These are phyloP conservation scores for Pseudonitzschia pungens DNA, from an alignment of 108 stramenopile species.

Conservation along the genomic window DNA sequence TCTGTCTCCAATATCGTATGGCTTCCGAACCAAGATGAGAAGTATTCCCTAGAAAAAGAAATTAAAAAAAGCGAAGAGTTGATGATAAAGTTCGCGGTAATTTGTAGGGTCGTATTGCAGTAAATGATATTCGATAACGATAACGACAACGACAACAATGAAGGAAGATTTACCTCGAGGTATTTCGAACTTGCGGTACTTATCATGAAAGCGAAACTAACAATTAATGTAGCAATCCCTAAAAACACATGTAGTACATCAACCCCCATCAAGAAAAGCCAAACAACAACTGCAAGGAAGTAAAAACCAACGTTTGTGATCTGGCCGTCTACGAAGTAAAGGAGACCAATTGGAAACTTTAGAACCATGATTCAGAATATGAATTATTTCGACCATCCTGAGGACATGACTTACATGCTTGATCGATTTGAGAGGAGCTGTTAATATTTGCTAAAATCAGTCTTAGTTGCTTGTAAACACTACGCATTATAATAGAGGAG, in stretches of 20 bases:
- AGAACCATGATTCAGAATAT: neutral
- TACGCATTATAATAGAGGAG: conserved; percentile 2
- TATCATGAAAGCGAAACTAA: conserved; percentile 68
- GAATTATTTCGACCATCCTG: neutral
- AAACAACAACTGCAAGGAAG: conserved; percentile 39
- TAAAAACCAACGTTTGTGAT: conserved; percentile 62
- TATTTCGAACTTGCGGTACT: conserved; percentile 68
- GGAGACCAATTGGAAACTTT: conserved; percentile 38
- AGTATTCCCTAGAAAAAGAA: conserved; percentile 23
- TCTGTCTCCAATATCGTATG: conserved; percentile 82
- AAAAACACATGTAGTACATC: conserved; percentile 38
- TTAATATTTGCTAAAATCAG: conserved; percentile 64
- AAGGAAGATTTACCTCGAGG: conserved; percentile 55
- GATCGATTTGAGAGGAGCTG: conserved; percentile 59
- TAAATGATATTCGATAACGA: neutral
- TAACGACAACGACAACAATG: neutral
- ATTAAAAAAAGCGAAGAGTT: neutral
- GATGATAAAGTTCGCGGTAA: neutral
- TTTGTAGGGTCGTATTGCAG: neutral
- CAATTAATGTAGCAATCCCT: conserved; percentile 37
- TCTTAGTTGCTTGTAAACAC: conserved; percentile 68
- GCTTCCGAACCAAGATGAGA: conserved; percentile 59
- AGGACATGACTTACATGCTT: conserved; percentile 33
- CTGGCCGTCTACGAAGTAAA: conserved; percentile 40
- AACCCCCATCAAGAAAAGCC: conserved; percentile 43